Conservation (phyloP, 2,329 filamentous ascomycete genomes). For the Fusarium caatingaense region DNA sequence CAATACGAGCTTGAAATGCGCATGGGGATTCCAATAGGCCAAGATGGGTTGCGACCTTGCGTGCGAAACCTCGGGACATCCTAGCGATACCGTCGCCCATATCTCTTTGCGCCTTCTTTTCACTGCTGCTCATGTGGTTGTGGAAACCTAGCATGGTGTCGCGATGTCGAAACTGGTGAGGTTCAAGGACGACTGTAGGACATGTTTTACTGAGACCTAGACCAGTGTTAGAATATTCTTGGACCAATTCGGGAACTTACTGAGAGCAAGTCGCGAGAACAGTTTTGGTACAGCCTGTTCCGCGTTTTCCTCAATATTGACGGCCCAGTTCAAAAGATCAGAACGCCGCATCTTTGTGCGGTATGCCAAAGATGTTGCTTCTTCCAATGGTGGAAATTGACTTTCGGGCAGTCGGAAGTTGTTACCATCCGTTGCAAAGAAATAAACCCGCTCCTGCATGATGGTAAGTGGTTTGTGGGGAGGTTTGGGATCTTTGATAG, state of each 20-base stretch:
- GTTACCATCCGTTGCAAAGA: constrained; percentile 67
- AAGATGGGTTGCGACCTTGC: constrained; percentile 61
- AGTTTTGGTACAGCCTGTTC: constrained; percentile 64
- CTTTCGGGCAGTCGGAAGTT: constrained; percentile 49
- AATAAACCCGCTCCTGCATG: constrained; percentile 57
- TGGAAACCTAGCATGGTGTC: constrained; percentile 15
- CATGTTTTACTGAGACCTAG: constrained; percentile 64
- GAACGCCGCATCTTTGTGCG: constrained; percentile 53
- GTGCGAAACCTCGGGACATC: constrained; percentile 71
- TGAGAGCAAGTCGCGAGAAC: constrained; percentile 67
- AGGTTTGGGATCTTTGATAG: constrained; percentile 47
- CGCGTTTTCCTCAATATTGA: constrained; percentile 59
- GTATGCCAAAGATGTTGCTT: constrained; percentile 29
- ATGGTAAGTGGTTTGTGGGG: constrained; percentile 37
- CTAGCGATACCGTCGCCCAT: constrained; percentile 76
- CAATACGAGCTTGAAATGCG: constrained; percentile 76
- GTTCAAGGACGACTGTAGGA: constrained; percentile 59
- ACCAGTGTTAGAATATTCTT: constrained; percentile 2
- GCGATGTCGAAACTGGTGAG: constrained; percentile 56
- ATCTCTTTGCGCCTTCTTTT: constrained; percentile 48
- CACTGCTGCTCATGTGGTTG: constrained; percentile 72
- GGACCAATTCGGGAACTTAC: constrained; percentile 48
- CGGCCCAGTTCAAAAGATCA: constrained; percentile 64
- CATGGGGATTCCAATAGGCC: constrained; percentile 67
- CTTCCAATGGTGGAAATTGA: constrained; percentile 40